These are phyloP conservation scores for Fraxinus nigra DNA, from an alignment of 305 asterid genomes.

Conservation along the genomic window DNA sequence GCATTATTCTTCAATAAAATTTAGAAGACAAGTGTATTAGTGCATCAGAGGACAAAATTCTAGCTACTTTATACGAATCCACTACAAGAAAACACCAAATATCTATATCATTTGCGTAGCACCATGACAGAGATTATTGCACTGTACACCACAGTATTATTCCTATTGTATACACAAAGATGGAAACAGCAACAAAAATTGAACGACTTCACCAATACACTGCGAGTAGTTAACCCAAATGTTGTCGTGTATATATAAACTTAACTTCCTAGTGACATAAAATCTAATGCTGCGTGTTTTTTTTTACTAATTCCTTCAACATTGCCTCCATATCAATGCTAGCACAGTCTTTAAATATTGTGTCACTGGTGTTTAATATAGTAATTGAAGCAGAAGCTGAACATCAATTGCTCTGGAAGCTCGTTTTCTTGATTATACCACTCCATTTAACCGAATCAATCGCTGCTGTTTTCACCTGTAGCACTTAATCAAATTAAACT, in stretches of 20 bases:
- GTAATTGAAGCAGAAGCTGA: not conserved
- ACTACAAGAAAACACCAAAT: not conserved
- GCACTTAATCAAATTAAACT: not conserved
- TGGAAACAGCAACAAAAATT: not conserved
- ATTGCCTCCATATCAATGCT: not conserved
- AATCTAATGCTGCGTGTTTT: not conserved
- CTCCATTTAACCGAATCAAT: not conserved
- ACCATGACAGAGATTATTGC: constrained; percentile 10
- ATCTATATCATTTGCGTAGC: not conserved
- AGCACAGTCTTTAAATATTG: not conserved
- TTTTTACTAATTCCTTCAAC: not conserved
- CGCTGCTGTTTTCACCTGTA: constrained; percentile 9
- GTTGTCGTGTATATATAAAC: not conserved
- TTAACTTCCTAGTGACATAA: not conserved
- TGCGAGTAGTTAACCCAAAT: not conserved
- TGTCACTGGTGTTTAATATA: not conserved
- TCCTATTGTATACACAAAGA: constrained; percentile 1
- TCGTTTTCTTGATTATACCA: not conserved
- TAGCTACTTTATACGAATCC: not conserved
- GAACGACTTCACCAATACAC: not conserved
- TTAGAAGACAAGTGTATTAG: not conserved
- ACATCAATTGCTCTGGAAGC: not conserved
- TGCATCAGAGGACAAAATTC: not conserved
- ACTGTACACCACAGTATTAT: constrained; percentile 19
- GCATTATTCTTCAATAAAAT: not conserved